These are phyloP conservation scores for Boletus pseudopeckii DNA, from an alignment of 768 basidiomycete genomes.

Conservation along the genomic window DNA sequence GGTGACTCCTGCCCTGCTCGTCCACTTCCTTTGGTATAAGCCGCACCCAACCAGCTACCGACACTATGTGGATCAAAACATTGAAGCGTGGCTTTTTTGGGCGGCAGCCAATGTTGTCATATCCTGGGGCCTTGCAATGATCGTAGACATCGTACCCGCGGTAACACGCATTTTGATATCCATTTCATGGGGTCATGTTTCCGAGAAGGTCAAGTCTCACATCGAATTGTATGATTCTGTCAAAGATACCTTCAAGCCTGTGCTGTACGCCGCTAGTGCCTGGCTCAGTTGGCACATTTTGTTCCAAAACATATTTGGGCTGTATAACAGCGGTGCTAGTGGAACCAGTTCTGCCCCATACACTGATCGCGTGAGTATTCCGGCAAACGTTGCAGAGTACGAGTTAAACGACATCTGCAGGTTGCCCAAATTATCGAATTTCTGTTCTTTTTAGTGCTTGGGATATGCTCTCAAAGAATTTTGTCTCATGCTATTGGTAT, in stretches of 20 bases:
- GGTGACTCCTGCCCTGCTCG: slow-evolving; percentile 55
- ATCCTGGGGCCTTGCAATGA: slow-evolving; percentile 75
- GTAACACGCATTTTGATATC: slow-evolving; percentile 51
- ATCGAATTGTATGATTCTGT: slow-evolving; percentile 69
- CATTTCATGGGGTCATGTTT: slow-evolving; percentile 71
- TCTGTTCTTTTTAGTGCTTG: slow-evolving; percentile 69
- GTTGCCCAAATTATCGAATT: slow-evolving; percentile 66
- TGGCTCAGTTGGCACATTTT: slow-evolving; percentile 78
- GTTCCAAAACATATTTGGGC: slow-evolving; percentile 60
- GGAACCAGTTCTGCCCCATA: slow-evolving; percentile 54
- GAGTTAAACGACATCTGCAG: slow-evolving; percentile 28
- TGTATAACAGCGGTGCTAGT: slow-evolving; percentile 44
- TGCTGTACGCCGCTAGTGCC: slow-evolving; percentile 65
- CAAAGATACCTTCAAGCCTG: slow-evolving; percentile 67
- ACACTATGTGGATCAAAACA: slow-evolving; percentile 58
- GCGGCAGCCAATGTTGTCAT: slow-evolving; percentile 72
- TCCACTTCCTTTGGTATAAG: slow-evolving; percentile 71
- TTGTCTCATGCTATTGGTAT: slow-evolving; percentile 62
- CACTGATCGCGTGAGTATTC: slow-evolving; percentile 48
- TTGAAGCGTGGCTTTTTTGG: slow-evolving; percentile 82
- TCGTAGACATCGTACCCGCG: slow-evolving; percentile 65
- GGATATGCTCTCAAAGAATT: slow-evolving; percentile 63
- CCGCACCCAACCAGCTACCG: slow-evolving; percentile 54
- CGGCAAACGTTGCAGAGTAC: background rate
- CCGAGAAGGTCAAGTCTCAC: slow-evolving; percentile 60